Base-by-base conservation (phyloP, 805 yeast genomes). In the Wickerhamomyces alni region DNA sequence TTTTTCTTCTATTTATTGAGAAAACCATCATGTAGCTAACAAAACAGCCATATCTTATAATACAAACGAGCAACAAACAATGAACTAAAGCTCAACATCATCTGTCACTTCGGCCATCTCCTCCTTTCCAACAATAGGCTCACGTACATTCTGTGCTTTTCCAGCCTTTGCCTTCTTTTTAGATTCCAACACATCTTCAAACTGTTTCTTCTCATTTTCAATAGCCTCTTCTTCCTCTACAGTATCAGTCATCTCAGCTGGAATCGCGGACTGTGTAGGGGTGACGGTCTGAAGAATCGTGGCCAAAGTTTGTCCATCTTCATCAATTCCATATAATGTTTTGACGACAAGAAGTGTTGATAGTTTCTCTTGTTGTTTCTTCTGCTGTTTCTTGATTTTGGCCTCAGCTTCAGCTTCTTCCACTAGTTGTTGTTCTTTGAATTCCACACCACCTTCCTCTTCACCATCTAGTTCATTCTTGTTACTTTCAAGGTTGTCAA, bases 261-360 rank as follows among this genome's bases (percentile, higher is more conserved):
- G 28, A 10, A 33, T 67, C 38, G 52, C 56, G 5, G 61, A 56
- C 33, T 61, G 52, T 32, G 70, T 68, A n/a, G 47, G 48, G 27
- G 45, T 48, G 15, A 45, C 44, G 9, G 58, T 61, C 36, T 55
- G 61, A 3, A 57, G 53, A 10, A 46, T 50, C 12, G 59, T 53
- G 5, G 46, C 59, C 13, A 48, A 42, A 8, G 58, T 53, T 27
- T 17, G 38, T 35, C 56, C 59, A 19, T 40, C 53, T 16, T 51
- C 63, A 30, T 54, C 57, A 30, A 45, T 40, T 35, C 47, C 59
- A 30, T 50, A 56, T 11, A 54, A 45, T 8, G 55, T 51, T 36
- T 52, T 59, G 13, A 48, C 50, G 17, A 33, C 46, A 21, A 45
- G 48, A 26, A 46, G 54, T 7, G 41, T 38, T 34, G 43, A 44